Base-by-base conservation (phyloP, 306 rosid species). In the Cicer bijugum region DNA sequence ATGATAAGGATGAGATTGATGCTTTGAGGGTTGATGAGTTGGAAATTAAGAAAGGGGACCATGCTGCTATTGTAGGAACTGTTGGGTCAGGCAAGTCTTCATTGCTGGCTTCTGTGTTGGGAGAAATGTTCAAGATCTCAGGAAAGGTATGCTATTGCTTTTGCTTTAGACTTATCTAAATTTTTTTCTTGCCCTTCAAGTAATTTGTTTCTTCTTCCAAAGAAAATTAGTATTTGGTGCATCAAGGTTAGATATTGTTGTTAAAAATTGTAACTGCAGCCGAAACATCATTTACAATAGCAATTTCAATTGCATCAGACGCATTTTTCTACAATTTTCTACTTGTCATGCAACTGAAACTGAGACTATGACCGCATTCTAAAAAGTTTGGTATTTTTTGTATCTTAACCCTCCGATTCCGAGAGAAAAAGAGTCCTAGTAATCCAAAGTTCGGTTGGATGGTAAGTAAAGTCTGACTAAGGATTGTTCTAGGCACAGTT, bases 21-120 rank as follows among this genome's bases (percentile, higher is more conserved):
- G 78, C 69, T 57, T 75, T 92, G 71, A 83, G 38, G 68, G 84
- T 84, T 52, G 73, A 87, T 28, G 84, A 87, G 46, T 56, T 92
- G 75, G 82, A 51, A 6, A 83, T 92, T 51, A 83, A 82, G 28
- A 84, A 82, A 83, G 92, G 96, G 19, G 80, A 87, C 48, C 87
- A 87, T 73, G 85, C 94, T 1, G 94, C 96, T 35, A 72, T 92
- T 75, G 96, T 92, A 10, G 97, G 96, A 53, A 90, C 90, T 39
- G 97, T 92, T 17, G 97, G 97, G 9, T 83, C 94, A 10, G 97
- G 97, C 20, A 92, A 92, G 81, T 92, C 97, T 87, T 92, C 97
- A 6, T 83, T 92, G 33, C 44, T 92, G 58, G 86, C 92, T 16
- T 84, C 97, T 46, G 66, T 92, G 81, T 86, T 92, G 3, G 97